These are phyloP conservation scores for Penicillium ochrochloron DNA, from an alignment of 495 filamentous ascomycete species.

Conservation along the genomic window DNA sequence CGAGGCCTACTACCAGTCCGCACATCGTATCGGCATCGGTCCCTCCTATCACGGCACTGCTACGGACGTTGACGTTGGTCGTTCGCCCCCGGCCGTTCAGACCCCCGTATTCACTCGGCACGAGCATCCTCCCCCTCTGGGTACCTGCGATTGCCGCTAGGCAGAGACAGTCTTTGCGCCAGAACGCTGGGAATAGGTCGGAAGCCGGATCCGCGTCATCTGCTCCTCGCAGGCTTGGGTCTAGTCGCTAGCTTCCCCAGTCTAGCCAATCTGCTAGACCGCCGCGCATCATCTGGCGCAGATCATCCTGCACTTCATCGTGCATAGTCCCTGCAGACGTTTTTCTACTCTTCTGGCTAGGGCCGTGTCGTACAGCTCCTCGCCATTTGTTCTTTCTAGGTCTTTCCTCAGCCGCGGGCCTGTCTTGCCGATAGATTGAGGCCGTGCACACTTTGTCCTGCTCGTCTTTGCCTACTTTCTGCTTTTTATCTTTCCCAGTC, in stretches of 20 bases:
- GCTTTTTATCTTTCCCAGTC: slow-evolving; percentile 13
- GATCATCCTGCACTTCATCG: slow-evolving; percentile 63
- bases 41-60: neutral
- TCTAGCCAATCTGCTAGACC: slow-evolving; percentile 30
- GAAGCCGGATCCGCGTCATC: slow-evolving; percentile 46
- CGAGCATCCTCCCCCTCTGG: neutral
- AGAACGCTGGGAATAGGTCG: slow-evolving; percentile 2
- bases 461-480: neutral
- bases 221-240: slow-evolving; percentile 31
- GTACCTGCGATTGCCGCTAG: slow-evolving; percentile 1
- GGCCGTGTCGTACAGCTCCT: neutral
- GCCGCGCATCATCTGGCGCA: slow-evolving; percentile 38
- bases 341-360: slow-evolving; percentile 7
- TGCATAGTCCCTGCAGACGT: slow-evolving; percentile 53
- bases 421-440: slow-evolving; percentile 30
- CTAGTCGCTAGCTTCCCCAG: slow-evolving; percentile 5
- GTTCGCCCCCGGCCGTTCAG: neutral
- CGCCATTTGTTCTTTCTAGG: slow-evolving; percentile 16
- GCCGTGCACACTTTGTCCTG: slow-evolving; percentile 23
- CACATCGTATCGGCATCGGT: neutral
- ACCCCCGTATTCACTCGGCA: neutral
- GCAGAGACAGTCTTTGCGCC: neutral
- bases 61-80: neutral
- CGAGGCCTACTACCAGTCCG: neutral
- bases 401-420: slow-evolving; percentile 29